Base-by-base conservation (phyloP, 2,329 filamentous ascomycete species). In the Zalaria obscura region DNA sequence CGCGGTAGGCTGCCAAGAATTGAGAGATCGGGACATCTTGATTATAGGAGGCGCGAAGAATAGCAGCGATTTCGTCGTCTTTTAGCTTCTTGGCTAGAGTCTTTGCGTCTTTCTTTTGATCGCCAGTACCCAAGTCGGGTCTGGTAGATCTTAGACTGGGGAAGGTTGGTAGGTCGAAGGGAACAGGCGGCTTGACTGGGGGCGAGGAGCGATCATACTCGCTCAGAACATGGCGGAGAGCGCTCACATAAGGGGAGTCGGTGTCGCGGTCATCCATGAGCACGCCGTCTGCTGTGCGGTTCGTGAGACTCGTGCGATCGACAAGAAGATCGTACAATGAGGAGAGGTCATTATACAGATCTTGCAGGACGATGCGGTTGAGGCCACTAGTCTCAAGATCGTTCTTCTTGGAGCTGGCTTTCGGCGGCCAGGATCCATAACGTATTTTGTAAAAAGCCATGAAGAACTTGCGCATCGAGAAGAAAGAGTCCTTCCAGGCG, bases 161-260 rank as follows among this genome's bases (percentile, higher is more conserved):
- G 25, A 93, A 62, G 48, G 79, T 73, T 3, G 91, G 89, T 4
- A 85, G 69, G 56, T 96, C 89, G 54, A 89, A 96, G 0, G 91
- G 89, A 42, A 96, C 78, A 0, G 89, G 86, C 0, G 91, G 91
- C 45, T 89, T 75, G 0, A 96, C 87, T 0, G 91, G 91, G 1
- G 89, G 86, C 9, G 80, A 84, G 5, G 83, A 89, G 45, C 82
- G 77, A 57, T 98, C 91, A 54, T 87, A 95, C 61, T 96, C 89
- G 50, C 75, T 79, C 48, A 95, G 70, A 8, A 95, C 74, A 47
- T 78, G 80, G 41, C 89, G 78, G 36, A 96, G 67, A 2, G 83
- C 85, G 33, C 78, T 72, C 26, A 76, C 68, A 7, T 75, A 70
- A 25, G 80, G 73, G 46, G 81, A 76, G 25, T 72, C 66, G 8